phyloP scores from a whole-genome alignment of 2,329 filamentous ascomycete genomes.

The Ophiosphaerella korrae region DNA sequence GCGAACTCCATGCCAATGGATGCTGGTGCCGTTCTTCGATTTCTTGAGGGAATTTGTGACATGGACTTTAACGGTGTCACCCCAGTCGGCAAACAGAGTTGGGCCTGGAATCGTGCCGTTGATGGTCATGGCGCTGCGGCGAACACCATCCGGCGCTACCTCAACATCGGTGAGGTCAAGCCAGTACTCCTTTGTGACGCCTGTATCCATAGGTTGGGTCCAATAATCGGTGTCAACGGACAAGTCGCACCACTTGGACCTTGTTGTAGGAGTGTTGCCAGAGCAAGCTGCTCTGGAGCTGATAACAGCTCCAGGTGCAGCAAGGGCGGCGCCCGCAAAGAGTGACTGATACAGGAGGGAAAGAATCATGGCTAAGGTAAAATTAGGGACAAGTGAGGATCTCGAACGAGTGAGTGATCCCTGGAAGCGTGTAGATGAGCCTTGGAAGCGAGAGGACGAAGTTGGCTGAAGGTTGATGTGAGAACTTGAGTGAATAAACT shows the following conservation, averaged over 20 bases:
- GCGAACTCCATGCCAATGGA: constrained; percentile 42
- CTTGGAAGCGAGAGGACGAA: too few species aligned
- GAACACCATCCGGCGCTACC: constrained; percentile 61
- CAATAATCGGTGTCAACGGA: constrained; percentile 60
- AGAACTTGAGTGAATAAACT: too few species aligned
- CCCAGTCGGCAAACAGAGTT: constrained; percentile 50
- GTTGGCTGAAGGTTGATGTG: too few species aligned
- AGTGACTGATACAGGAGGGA: constrained; percentile 3
- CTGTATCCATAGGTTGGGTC: constrained; percentile 56
- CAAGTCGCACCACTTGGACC: constrained; percentile 53
- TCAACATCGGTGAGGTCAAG: constrained; percentile 51
- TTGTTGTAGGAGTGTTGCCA: constrained; percentile 38
- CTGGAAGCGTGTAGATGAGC: too few species aligned
- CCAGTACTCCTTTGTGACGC: constrained; percentile 58
- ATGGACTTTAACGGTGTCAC: constrained; percentile 46
- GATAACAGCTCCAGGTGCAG: background rate
- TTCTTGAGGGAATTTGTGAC: constrained; percentile 38
- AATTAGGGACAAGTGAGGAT: too few species aligned
- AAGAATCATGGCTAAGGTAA: background rate
- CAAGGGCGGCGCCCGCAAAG: background rate
- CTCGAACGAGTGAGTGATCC: too few species aligned
- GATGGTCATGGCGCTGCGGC: constrained; percentile 41
- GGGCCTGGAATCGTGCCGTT: constrained; percentile 54
- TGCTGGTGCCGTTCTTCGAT: constrained; percentile 37
- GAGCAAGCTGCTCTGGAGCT: constrained; percentile 23